These are phyloP conservation scores for Neurospora sp. DNA, from an alignment of 495 filamentous ascomycete species.

Conservation along the genomic window DNA sequence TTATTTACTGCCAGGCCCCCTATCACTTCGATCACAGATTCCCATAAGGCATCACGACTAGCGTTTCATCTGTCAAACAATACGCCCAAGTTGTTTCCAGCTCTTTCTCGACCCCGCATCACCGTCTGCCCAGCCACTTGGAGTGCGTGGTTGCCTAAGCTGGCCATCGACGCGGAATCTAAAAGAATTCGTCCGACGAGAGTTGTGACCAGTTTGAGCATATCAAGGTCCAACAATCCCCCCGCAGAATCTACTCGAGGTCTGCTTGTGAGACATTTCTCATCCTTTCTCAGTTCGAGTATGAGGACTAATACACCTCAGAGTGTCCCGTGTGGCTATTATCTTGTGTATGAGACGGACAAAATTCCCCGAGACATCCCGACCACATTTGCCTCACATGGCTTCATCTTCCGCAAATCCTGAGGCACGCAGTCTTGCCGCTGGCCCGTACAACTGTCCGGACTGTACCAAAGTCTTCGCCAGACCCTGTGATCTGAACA, in stretches of 20 bases:
- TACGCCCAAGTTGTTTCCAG: not conserved
- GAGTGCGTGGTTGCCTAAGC: not conserved
- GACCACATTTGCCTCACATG: not conserved
- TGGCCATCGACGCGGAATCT: not conserved
- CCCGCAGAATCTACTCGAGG: not conserved
- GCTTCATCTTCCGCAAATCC: constrained; percentile 9
- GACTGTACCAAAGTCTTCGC: constrained; percentile 77
- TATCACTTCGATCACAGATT: not conserved
- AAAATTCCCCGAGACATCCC: not conserved
- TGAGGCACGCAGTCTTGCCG: not conserved
- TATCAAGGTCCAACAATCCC: not conserved
- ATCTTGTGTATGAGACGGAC: not conserved
- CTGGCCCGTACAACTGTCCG: constrained; percentile 14
- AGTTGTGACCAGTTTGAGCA: not conserved
- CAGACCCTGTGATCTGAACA: constrained; percentile 80
- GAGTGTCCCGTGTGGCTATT: not conserved
- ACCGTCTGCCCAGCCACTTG: not conserved
- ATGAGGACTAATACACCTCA: not conserved
- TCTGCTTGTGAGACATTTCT: not conserved
- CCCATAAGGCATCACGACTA: not conserved
- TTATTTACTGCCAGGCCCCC: not conserved
- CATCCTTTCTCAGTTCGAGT: not conserved
- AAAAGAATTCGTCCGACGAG: not conserved
- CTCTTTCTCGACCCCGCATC: not conserved
- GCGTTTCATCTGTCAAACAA: not conserved